Conservation (phyloP, 2,329 filamentous ascomycete genomes). For the Talaromyces sp. region DNA sequence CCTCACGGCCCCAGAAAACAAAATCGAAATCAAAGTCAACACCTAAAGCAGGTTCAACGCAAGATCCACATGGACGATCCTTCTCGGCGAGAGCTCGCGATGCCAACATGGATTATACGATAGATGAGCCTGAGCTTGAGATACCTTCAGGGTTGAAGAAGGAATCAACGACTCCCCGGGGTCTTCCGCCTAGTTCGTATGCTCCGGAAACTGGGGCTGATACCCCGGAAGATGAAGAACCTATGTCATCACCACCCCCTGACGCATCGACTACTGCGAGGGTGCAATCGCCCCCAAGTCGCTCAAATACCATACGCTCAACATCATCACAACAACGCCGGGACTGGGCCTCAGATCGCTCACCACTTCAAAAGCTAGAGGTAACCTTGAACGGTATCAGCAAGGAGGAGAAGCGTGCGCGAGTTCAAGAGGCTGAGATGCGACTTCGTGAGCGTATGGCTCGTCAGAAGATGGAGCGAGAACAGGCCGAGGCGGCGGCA, state of each 20-base stretch:
- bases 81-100: conserved; percentile 22
- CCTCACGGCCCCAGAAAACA: conserved; percentile 1
- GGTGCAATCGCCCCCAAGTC: conserved; percentile 26
- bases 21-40: conserved; percentile 7
- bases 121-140: conserved; percentile 11
- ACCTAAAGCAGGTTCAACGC: conserved; percentile 1
- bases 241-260: not conserved
- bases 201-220: conserved; percentile 1
- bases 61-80: conserved; percentile 11
- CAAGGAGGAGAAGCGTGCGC: conserved; percentile 90
- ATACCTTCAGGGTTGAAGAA: conserved; percentile 7
- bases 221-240: conserved; percentile 19
- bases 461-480: conserved; percentile 29
- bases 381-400: conserved; percentile 87
- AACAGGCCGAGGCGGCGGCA: conserved; percentile 17
- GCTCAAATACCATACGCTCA: conserved; percentile 37
- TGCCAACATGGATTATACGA: conserved; percentile 21
- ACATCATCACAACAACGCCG: conserved; percentile 33
- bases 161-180: conserved; percentile 24
- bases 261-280: conserved; percentile 1
- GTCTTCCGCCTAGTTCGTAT: conserved; percentile 15
- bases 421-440: conserved; percentile 79
- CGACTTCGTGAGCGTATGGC: conserved; percentile 62
- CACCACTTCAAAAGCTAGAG: conserved; percentile 91
- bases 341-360: conserved; percentile 75